Evolutionary conservation across 129 eudicot genomes (phyloP).

Genomic region (Chrysanthemum lavandulifolium): DNA sequence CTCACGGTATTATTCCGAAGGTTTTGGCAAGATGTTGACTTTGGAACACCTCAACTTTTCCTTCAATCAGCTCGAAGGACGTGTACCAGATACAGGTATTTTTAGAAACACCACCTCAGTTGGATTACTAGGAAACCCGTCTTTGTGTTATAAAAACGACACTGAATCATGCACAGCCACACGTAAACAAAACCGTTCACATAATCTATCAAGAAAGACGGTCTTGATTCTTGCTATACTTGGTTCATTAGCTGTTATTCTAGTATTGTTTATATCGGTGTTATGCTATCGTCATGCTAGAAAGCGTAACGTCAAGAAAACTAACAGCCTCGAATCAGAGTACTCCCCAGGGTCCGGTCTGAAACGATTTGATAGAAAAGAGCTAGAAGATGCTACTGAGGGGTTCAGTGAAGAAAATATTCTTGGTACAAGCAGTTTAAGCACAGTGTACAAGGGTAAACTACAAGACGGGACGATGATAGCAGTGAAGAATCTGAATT

Average conservation of each 20-base stretch:
- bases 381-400: constrained; percentile 57
- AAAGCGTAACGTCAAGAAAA: constrained; percentile 20
- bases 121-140: constrained; percentile 61
- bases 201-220: constrained; percentile 33
- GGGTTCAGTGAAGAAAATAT: constrained; percentile 54
- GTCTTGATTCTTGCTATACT: constrained; percentile 40
- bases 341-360: constrained; percentile 38
- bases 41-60: constrained; percentile 70
- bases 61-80: constrained; percentile 74
- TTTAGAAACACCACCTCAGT: constrained; percentile 40
- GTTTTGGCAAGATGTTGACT: constrained; percentile 33
- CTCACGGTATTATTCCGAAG: constrained; percentile 55
- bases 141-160: constrained; percentile 49
- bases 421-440: constrained; percentile 66
- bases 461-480: constrained; percentile 53
- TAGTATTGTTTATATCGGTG: constrained; percentile 31
- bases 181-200: constrained; percentile 20
- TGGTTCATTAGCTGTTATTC: constrained; percentile 38
- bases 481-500: constrained; percentile 71
- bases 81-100: constrained; percentile 48
- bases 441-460: constrained; percentile 87
- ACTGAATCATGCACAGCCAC: constrained; percentile 33
- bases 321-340: constrained; percentile 31
- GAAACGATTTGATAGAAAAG: constrained; percentile 56
- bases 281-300: constrained; percentile 20